Percentiles rank a stretch among this genome's conserved stretches.
Evolutionary conservation across 768 basidiomycete genomes (phyloP).

Genomic region (Podaxis pistillaris): DNA sequence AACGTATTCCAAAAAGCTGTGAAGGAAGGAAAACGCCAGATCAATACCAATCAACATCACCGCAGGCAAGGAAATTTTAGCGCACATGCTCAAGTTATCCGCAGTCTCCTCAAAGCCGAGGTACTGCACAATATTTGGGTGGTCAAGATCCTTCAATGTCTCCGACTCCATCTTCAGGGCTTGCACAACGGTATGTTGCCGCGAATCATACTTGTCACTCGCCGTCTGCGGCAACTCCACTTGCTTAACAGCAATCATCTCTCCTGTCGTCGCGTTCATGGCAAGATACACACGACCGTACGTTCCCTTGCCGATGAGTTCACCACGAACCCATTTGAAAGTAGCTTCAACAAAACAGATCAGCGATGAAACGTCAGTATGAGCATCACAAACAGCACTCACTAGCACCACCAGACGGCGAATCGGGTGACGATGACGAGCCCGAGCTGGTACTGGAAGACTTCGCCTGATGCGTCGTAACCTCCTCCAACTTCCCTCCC

Average conservation of each 20-base stretch:
- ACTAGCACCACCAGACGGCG: conserved; percentile 68
- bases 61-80: background rate
- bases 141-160: conserved; percentile 93
- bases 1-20: conserved; percentile 96
- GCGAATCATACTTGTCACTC: conserved; percentile 86
- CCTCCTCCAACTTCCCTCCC: conserved; percentile 92
- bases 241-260: conserved; percentile 99
- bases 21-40: conserved; percentile 1
- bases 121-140: conserved; percentile 96
- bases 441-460: conserved; percentile 36
- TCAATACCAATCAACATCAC: conserved; percentile 1
- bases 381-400: conserved; percentile 30
- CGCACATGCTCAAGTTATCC: conserved; percentile 88
- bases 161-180: conserved; percentile 95
- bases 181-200: conserved; percentile 83
- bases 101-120: conserved; percentile 92
- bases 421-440: conserved; percentile 40
- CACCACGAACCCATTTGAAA: conserved; percentile 98
- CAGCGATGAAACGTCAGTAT: background rate
- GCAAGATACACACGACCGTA: conserved; percentile 97
- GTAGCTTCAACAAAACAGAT: conserved; percentile 51
- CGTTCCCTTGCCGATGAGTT: conserved; percentile 95
- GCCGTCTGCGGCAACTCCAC: conserved; percentile 92
- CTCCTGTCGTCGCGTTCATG: conserved; percentile 92
- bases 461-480: conserved; percentile 72